Conservation (phyloP, 2,329 filamentous ascomycete genomes). For the Lasiodiplodia citricola region DNA sequence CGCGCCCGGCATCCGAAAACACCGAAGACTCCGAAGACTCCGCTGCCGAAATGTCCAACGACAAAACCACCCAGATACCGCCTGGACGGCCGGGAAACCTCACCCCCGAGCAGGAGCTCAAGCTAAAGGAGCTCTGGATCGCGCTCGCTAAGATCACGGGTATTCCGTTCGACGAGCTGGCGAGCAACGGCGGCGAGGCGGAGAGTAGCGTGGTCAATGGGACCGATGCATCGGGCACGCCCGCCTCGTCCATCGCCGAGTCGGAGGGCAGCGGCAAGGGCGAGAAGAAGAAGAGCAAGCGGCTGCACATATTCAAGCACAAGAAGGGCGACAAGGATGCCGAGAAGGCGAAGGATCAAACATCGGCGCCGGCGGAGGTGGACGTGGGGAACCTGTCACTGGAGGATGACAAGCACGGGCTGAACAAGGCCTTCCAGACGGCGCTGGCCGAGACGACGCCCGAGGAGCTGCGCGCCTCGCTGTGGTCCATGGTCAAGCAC, state of each 20-base stretch:
- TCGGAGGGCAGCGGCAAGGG: slow-evolving; percentile 31
- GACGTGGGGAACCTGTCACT: slow-evolving; percentile 42
- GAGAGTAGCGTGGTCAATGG: slow-evolving; percentile 29
- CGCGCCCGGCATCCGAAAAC: slow-evolving; percentile 26
- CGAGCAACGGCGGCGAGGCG: slow-evolving; percentile 58
- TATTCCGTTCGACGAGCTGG: slow-evolving; percentile 78
- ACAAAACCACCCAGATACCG: slow-evolving; percentile 51
- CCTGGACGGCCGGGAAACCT: slow-evolving; percentile 84
- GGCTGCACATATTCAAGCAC: slow-evolving; percentile 67
- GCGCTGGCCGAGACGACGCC: slow-evolving; percentile 78
- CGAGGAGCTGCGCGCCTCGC: slow-evolving; percentile 76
- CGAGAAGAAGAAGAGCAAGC: slow-evolving; percentile 71
- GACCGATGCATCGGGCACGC: background rate
- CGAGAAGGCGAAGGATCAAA: slow-evolving; percentile 41
- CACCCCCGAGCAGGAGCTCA: slow-evolving; percentile 86
- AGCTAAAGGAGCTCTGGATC: slow-evolving; percentile 86
- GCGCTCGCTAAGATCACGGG: slow-evolving; percentile 51
- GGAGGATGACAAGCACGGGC: slow-evolving; percentile 87
- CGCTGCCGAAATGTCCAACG: slow-evolving; percentile 25
- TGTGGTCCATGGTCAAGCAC: slow-evolving; percentile 95
- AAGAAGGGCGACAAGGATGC: slow-evolving; percentile 54
- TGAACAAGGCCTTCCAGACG: slow-evolving; percentile 83
- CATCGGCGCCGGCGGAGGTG: slow-evolving; percentile 39
- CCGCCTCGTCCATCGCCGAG: slow-evolving; percentile 26
- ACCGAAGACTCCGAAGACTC: background rate